A percentile compares a stretch with the other conserved stretches of the same genome.
phyloP scores from a whole-genome alignment of 179 eudicot genomes.

The Drosera spatulata region DNA sequence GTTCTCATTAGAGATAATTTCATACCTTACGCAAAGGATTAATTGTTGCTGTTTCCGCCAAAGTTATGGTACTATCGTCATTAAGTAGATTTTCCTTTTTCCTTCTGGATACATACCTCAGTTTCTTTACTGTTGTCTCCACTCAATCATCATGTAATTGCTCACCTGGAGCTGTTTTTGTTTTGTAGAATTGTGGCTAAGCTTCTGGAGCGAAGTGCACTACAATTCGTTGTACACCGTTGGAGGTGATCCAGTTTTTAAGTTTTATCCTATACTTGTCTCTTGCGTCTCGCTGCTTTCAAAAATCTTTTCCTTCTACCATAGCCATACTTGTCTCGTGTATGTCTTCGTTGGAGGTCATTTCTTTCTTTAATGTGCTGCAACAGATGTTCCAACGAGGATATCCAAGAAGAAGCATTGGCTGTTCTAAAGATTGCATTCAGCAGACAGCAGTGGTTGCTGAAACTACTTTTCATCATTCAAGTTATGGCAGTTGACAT shows the following conservation, averaged over 20 bases:
- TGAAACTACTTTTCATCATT: no score
- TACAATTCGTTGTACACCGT: conserved; percentile 56
- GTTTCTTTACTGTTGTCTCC: neutral
- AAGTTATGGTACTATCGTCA: no score
- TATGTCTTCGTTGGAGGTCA: neutral
- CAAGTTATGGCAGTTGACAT: no score
- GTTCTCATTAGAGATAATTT: no score
- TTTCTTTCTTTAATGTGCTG: neutral
- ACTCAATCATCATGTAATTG: neutral
- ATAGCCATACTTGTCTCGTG: neutral
- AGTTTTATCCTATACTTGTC: neutral
- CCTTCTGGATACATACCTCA: no score
- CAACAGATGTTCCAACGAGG: conserved; percentile 54
- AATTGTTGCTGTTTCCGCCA: no score
- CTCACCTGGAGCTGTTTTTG: neutral
- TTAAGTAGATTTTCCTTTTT: no score
- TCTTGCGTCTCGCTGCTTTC: neutral
- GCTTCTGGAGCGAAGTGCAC: conserved; percentile 88
- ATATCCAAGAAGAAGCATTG: conserved; percentile 51
- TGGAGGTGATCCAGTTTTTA: conserved; percentile 39
- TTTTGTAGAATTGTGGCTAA: conserved; percentile 63
- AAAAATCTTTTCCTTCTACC: neutral
- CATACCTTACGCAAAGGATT: no score
- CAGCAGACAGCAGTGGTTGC: no score
- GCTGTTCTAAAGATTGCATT: conserved; percentile 36